phyloP scores from a whole-genome alignment of 495 filamentous ascomycete species.

The Hypomontagnella submonticulosa region DNA sequence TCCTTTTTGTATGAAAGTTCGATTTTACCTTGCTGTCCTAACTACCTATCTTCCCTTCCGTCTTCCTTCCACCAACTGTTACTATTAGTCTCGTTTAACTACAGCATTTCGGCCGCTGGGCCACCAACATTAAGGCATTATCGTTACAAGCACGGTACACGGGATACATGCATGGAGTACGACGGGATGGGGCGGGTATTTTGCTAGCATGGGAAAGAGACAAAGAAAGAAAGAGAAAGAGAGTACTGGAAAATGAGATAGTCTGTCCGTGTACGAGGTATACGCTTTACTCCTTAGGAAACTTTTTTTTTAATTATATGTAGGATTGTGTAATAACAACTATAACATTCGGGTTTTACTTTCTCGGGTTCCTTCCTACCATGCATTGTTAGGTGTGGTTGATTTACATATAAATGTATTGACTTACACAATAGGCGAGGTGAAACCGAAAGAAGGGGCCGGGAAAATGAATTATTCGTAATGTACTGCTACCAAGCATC shows the following conservation, averaged over 20 bases:
- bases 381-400: background rate
- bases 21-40: constrained; percentile 2
- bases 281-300: constrained; percentile 13
- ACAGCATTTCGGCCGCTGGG: too few species aligned
- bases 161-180: too few species aligned
- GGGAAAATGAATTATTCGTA: too few species aligned
- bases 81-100: too few species aligned
- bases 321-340: constrained; percentile 31
- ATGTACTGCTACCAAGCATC: too few species aligned
- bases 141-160: too few species aligned
- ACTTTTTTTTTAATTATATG: constrained; percentile 14
- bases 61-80: background rate
- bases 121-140: too few species aligned
- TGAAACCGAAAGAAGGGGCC: too few species aligned
- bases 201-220: background rate
- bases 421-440: too few species aligned
- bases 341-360: background rate
- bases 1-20: background rate
- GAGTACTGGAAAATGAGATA: constrained; percentile 8
- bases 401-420: too few species aligned
- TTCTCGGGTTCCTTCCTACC: background rate
- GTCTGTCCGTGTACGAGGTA: constrained; percentile 23
- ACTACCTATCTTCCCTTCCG: background rate
- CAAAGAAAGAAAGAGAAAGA: background rate
- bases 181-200: background rate